phyloP scores from a whole-genome alignment of 2,329 filamentous ascomycete species.

The Ophiocordyceps robertsii region DNA sequence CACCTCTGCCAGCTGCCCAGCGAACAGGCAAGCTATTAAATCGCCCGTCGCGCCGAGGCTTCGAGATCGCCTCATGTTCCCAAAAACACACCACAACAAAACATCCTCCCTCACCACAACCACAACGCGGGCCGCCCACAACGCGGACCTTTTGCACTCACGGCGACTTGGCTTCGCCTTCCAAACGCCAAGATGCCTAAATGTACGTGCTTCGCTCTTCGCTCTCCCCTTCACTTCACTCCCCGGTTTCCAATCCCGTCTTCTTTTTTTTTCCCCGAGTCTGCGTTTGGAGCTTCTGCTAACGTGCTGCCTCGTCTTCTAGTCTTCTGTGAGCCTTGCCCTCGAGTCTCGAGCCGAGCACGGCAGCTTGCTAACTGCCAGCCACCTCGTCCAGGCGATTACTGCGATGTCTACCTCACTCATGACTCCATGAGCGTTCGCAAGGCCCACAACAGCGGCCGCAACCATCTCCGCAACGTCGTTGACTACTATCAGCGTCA shows the following conservation, averaged over 20 bases:
- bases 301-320: constrained; percentile 4
- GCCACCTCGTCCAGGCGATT: constrained; percentile 49
- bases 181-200: constrained; percentile 57
- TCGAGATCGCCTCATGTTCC: no score
- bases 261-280: neutral
- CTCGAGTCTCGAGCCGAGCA: neutral
- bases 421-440: constrained; percentile 99
- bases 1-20: no score
- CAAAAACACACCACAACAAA: no score
- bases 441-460: constrained; percentile 92
- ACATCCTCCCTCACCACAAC: no score
- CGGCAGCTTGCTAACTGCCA: constrained; percentile 14
- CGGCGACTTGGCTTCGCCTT: no score
- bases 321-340: constrained; percentile 9
- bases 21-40: no score
- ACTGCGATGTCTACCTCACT: constrained; percentile 99
- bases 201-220: constrained; percentile 45
- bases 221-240: constrained; percentile 10
- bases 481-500: constrained; percentile 95
- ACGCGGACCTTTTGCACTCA: no score
- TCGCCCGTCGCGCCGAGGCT: no score
- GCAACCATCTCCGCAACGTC: constrained; percentile 95
- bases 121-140: no score
- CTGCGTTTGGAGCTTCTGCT: constrained; percentile 17
- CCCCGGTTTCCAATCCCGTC: neutral